Percentiles rank a stretch among this genome's conserved stretches.
These are phyloP conservation scores for Kazachstania taianensis DNA, from an alignment of 805 yeast genomes.

Conservation along the genomic window DNA sequence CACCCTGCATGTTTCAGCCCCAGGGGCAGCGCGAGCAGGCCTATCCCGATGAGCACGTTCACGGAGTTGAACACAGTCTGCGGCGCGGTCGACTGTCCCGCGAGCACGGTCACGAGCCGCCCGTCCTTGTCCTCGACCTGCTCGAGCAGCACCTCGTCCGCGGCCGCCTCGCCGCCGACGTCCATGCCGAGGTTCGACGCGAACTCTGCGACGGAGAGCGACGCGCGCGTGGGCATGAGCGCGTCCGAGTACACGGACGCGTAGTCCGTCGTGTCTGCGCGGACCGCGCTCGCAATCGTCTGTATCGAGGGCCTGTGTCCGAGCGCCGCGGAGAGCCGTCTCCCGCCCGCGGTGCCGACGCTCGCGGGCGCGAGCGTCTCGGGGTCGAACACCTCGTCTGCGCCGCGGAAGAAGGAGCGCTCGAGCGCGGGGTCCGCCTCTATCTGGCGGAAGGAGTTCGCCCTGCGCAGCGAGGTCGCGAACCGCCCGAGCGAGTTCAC, in stretches of 20 bases:
- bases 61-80: conserved; percentile 73
- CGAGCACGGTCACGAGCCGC: conserved; percentile 55
- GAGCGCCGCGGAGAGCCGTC: conserved; percentile 40
- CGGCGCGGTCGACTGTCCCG: conserved; percentile 73
- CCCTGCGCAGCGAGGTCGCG: conserved; percentile 70
- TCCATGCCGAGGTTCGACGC: conserved; percentile 33
- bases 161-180: conserved; percentile 24
- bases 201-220: conserved; percentile 36
- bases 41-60: conserved; percentile 68
- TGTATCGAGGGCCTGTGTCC: conserved; percentile 7
- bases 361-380: conserved; percentile 55
- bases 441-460: conserved; percentile 59
- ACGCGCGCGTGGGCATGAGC: background rate
- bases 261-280: conserved; percentile 22
- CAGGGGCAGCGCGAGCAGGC: conserved; percentile 61
- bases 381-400: conserved; percentile 61
- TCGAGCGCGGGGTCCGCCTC: conserved; percentile 33
- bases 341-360: too few species aligned
- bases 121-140: conserved; percentile 66
- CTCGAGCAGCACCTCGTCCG: conserved; percentile 45
- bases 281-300: background rate
- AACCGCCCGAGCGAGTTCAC: conserved; percentile 64
- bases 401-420: conserved; percentile 54
- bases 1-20: conserved; percentile 64
- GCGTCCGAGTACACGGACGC: conserved; percentile 25